A percentile compares a stretch with the other conserved stretches of the same genome.
phyloP scores from a whole-genome alignment of 2,329 filamentous ascomycete species.

The Trichoderma breve region DNA sequence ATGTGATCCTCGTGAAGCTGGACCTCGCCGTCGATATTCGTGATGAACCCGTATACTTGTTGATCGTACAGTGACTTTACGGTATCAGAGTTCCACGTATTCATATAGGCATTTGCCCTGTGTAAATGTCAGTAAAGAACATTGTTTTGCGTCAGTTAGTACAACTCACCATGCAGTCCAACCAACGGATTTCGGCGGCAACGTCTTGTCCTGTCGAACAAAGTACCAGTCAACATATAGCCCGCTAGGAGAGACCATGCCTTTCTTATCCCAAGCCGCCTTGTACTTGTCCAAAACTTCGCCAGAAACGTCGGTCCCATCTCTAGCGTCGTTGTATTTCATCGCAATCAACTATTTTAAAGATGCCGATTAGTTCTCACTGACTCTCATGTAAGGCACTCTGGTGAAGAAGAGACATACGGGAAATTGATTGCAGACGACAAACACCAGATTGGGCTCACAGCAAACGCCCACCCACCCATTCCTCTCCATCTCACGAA shows the following conservation, averaged over 20 bases:
- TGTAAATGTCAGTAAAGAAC: not conserved
- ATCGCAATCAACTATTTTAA: slow-evolving; percentile 9
- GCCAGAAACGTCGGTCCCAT: slow-evolving; percentile 31
- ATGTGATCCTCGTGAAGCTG: slow-evolving; percentile 27
- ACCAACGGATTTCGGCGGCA: not conserved
- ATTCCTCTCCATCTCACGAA: slow-evolving; percentile 40
- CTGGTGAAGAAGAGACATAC: slow-evolving; percentile 22
- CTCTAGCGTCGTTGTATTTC: slow-evolving; percentile 17
- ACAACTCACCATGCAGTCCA: slow-evolving; percentile 8
- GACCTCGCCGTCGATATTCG: slow-evolving; percentile 25
- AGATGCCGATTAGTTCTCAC: not conserved
- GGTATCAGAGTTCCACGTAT: slow-evolving; percentile 37
- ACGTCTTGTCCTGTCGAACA: slow-evolving; percentile 2
- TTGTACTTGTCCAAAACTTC: slow-evolving; percentile 38
- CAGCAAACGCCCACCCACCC: slow-evolving; percentile 43
- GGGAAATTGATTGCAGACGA: slow-evolving; percentile 45
- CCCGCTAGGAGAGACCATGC: slow-evolving; percentile 26
- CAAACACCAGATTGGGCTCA: slow-evolving; percentile 41
- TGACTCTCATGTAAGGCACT: not conserved
- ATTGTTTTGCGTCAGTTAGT: too few species aligned
- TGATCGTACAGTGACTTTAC: slow-evolving; percentile 28
- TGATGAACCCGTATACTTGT: slow-evolving; percentile 31
- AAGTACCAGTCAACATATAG: slow-evolving; percentile 27
- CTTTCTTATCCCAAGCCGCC: slow-evolving; percentile 34
- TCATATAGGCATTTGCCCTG: slow-evolving; percentile 36